Evolutionary conservation across 768 basidiomycete genomes (phyloP), one percentile per base, ranked within the genome.

Genomic region (Auricularia auricula-judae): DNA sequence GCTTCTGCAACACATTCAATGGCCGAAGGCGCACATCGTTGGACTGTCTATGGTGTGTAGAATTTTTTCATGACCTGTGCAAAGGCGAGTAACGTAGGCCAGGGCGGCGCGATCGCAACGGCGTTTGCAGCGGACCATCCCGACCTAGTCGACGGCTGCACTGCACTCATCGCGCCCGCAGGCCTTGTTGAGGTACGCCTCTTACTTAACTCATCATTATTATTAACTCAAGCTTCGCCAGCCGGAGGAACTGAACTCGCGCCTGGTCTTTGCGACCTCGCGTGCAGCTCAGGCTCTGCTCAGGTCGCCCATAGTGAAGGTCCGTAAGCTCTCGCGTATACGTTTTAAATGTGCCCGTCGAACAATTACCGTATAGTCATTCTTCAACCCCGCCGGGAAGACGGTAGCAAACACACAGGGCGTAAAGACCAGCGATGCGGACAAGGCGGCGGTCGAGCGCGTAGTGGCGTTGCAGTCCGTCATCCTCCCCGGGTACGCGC

Each of bases 51-150:
- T 93, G 91, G 88, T 86, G 64, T 39, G 79, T 36, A 21, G 3
- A 5, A 3, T 4, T 29, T 12, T 34, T 59, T 29, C 29, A 63
- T 3, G 59, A 63, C 53, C 33, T 34, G n/a, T 39, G 23, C 23
- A 23, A 23, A 23, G 23, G 23, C 23, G 23, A 23, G 33, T 56
- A 16, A 8, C 3, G 36, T 21, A 35, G 36, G 44, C 10, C 66
- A 89, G 88, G 89, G 90, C 3, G 90, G 89, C 36, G 88, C 80
- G 0, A 82, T 92, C 34, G 84, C 88, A 14, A 81, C 86, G 12
- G 82, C 88, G 0, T 91, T 93, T 68, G 80, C 82, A 0, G 80
- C 84, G 0, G 80, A 83, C 61, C 91, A 90, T 69, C 89, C 91
- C 3, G 79, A 86, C 61, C 79, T 92, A 12, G 84, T 89, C 2